Conservation (phyloP, 352 stramenopile genomes). For the Elongisporangium prolatum region DNA sequence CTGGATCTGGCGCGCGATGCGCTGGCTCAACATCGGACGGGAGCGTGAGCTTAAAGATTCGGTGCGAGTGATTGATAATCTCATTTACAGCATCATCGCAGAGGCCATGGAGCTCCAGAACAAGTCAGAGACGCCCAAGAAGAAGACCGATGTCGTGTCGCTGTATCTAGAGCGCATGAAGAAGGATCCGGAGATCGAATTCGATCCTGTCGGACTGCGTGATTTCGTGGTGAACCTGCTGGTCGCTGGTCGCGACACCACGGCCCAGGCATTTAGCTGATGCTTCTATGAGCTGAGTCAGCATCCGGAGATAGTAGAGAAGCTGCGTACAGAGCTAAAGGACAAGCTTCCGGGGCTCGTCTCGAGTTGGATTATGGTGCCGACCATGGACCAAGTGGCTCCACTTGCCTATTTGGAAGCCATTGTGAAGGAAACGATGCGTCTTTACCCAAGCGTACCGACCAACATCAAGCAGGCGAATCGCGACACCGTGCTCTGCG, state of each 20-base stretch:
- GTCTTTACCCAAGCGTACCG: conserved; percentile 51
- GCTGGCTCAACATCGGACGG: conserved; percentile 22
- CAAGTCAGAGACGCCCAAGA: neutral
- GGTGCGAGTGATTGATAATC: conserved; percentile 30
- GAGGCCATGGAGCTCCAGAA: conserved; percentile 11
- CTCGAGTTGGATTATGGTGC: conserved; percentile 13
- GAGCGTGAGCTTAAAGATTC: conserved; percentile 25
- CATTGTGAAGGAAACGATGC: conserved; percentile 54
- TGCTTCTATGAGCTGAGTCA: conserved; percentile 66
- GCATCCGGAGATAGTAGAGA: conserved; percentile 38
- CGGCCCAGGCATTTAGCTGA: conserved; percentile 29
- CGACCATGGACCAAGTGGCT: conserved; percentile 39
- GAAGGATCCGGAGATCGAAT: neutral
- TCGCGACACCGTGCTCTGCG: conserved; percentile 43
- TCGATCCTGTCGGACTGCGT: conserved; percentile 42
- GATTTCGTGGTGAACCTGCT: conserved; percentile 76
- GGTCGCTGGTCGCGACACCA: conserved; percentile 2
- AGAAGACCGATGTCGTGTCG: neutral
- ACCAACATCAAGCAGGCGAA: conserved; percentile 34
- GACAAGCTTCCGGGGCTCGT: conserved; percentile 22
- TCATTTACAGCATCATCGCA: conserved; percentile 33
- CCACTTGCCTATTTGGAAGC: conserved; percentile 60
- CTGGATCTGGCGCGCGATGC: conserved; percentile 43
- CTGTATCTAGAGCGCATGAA: conserved; percentile 22
- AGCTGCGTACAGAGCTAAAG: conserved; percentile 39